Base-by-base conservation (phyloP, 108 stramenopile species). In the Conticribra guillardii region DNA sequence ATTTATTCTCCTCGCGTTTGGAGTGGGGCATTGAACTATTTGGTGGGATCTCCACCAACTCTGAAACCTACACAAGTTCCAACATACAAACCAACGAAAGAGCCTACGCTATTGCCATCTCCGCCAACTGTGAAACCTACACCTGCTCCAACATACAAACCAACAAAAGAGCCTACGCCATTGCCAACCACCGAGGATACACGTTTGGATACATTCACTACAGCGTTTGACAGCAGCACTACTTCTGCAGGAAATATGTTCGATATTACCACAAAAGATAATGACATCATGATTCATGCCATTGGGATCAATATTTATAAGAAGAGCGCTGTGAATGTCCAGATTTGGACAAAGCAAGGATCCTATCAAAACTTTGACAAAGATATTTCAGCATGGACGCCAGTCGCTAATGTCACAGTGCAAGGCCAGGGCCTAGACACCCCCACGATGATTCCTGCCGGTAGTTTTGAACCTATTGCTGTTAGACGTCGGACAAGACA, bases 281-380 rank as follows among this genome's bases (percentile, higher is more conserved):
- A 4, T 7, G 62, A 66, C 51, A 30, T 79, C 2, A 24, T 56
- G 34, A 37, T 71, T 48, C 41, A 48, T 14, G 29, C 8, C 0
- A 15, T 80, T 2, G 69, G 66, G 31, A 49, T 71, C 55, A 73
- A 80, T 31, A 80, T 72, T 22, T 63, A 67, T 48, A 14, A 21
- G 7, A 63, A 1, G 0, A 29, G 21, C 1, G 26, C 1, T 0
- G 3, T 80, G 7, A 48, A 73, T 33, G 46, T 80, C 9, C 30
- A 53, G 17, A 19, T 80, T 7, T 80, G 72, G 71, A 68, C 57
- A 8, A 21, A 46, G 21, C 11, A 44, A 1, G 73, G 80, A 15
- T 47, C 57, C 0, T 70, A 81, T 33, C 29, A 44, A 23, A 62
- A 47, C 45, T 9, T 57, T 23, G 73, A 81, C 24, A 51, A 52